These are phyloP conservation scores for Guillardia theta DNA, from an alignment of 78 protist species.

Conservation along the genomic window DNA sequence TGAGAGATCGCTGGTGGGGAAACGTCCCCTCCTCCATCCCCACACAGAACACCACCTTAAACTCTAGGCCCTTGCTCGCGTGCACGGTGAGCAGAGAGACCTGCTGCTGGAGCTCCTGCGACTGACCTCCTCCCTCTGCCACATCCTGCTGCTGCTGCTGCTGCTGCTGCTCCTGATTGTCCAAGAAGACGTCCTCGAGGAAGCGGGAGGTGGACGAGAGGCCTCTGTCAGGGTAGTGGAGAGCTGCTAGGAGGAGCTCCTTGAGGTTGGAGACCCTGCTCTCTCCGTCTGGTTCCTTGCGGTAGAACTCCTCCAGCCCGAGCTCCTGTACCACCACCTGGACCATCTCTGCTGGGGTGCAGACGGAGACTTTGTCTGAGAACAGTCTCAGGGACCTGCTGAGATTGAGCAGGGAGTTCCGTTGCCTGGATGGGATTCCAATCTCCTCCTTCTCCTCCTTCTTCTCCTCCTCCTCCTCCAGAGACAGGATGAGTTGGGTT, in stretches of 20 bases:
- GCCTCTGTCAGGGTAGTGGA: background rate
- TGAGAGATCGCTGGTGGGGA: background rate
- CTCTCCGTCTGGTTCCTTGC: background rate
- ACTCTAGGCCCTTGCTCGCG: slow-evolving; percentile 35
- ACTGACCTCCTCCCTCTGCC: background rate
- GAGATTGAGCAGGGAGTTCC: background rate
- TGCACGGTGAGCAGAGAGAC: background rate
- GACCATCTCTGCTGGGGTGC: background rate
- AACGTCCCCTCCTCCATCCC: slow-evolving; percentile 1
- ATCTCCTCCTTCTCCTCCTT: background rate
- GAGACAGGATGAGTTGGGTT: background rate
- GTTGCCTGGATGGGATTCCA: background rate
- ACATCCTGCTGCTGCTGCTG: too few relatives aligned
- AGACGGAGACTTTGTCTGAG: background rate
- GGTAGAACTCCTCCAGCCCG: background rate
- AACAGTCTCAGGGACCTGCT: background rate
- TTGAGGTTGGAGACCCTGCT: background rate
- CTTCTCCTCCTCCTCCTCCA: background rate
- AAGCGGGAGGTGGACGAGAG: background rate
- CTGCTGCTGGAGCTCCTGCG: background rate
- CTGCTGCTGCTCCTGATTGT: background rate
- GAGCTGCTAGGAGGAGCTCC: background rate
- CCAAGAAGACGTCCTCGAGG: background rate
- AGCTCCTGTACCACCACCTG: background rate
- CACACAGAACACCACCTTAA: background rate